Base-by-base conservation (phyloP, 345 rosid species). In the Syzygium aqueum region DNA sequence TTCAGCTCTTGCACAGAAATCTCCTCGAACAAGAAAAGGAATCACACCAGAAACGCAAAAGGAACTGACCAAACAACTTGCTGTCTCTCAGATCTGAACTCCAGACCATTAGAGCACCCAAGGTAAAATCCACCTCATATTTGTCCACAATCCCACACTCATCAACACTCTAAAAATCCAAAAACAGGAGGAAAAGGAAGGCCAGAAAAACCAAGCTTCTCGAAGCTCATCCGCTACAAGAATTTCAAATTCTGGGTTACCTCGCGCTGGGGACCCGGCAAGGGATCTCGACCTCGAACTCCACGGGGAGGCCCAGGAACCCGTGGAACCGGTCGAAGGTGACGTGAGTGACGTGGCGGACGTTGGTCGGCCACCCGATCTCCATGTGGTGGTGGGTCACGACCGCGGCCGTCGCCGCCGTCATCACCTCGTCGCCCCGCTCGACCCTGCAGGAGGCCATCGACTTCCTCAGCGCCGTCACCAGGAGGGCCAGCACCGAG, bases 241-340 rank as follows among this genome's bases (percentile, higher is more conserved):
- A 78, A 37, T 46, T 51, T 49, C 40, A 23, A 84, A 84, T n/a
- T 84, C 33, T 0, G 40, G 63, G 61, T 21, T 89, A 97, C 99
- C 99, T 97, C 40, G 99, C 99, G 89, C 99, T 95, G 3, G 99
- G 99, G 85, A 93, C 98, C 54, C 96, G 97, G 89, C 97, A 89
- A 7, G 99, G 98, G 90, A 97, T 90, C 94, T 97, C 98, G n/a
- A 96, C 95, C 89, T 96, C 94, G 87, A 97, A 94, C 95, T 97
- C 99, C 28, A 93, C 97, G 6, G 99, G 99, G 40, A 97, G 94
- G 88, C 99, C 99, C 33, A 95, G 89, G 86, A 97, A 97, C 19
- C 99, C 99, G 85, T 95, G 93, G 91, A 97, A 97, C 22, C 98
- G 94, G 89, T 97, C 99, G 77, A 97, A 97, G 3, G 99, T 97